Evolutionary conservation across 495 filamentous ascomycete species (phyloP), one percentile per base, ranked within the genome.

Genomic region (Penicillium lagena): DNA sequence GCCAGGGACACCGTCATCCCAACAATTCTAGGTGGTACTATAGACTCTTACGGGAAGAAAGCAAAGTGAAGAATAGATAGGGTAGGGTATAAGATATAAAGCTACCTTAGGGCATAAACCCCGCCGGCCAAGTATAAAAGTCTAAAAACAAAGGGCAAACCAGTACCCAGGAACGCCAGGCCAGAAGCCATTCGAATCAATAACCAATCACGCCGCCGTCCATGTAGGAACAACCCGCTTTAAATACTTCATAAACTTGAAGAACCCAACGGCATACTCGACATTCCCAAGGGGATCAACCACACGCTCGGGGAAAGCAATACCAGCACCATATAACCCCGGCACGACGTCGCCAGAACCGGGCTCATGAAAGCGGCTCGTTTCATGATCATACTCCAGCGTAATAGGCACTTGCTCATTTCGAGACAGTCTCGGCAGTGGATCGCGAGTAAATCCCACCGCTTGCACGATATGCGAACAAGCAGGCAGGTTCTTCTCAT

Each of bases 161-260:
- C 22, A 22, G 22, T 22, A 22, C 6, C 22, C 22, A 22, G 22
- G 2, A 22, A 22, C 22, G 22, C 22, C 22, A 22, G 22, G 4
- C 22, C 22, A 4, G 22, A 22, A 22, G 22, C 22, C 22, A 4
- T 22, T 22, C 4, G 22, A 22, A 22, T 22, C 22, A 22, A 22
- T 6, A 22, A 22, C 4, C 22, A 22, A 22, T 22, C 22, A 22
- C 6, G 22, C 22, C 22, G 22, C 22, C 2, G 37, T 30, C 77
- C 76, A 81, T 14, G 57, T 46, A 27, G 75, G 73, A 12, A 60
- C 50, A 17, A 79, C 76, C 48, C 63, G 65, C 54, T 78, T 76
- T 42, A 80, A 52, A 50, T 71, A 81, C 44, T 70, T 77, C 78
- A 81, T 81, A 52, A 83, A 83, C 65, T 83, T 83, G 39, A 61